phyloP scores from a whole-genome alignment of 306 rosid species.

The Prunus mume region DNA sequence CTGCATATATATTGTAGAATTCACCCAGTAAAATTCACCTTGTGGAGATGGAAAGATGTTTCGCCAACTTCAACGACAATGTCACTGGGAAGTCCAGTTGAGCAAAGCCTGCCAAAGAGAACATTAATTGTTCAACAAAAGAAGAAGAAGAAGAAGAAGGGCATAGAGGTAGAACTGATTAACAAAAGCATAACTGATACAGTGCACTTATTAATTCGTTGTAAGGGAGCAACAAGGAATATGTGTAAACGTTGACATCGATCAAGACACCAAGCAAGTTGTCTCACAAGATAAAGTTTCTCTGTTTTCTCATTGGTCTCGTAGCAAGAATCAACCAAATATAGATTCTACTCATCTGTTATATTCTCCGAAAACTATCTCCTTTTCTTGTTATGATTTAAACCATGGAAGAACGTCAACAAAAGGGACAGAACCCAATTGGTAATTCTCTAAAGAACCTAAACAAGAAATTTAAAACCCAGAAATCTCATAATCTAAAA shows the following conservation, averaged over 20 bases:
- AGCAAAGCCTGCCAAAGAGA: slow-evolving; percentile 62
- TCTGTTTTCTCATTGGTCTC: too few relatives aligned
- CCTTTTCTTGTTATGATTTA: too few relatives aligned
- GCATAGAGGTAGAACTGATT: background rate
- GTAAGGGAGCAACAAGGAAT: background rate
- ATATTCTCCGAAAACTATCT: background rate
- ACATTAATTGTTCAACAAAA: slow-evolving; percentile 2
- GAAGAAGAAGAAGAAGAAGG: background rate
- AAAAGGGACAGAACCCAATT: background rate
- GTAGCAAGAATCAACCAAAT: too few relatives aligned
- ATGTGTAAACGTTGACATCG: background rate
- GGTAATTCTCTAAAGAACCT: background rate
- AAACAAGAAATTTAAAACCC: background rate
- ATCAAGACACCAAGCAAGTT: background rate
- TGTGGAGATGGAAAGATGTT: slow-evolving; percentile 80
- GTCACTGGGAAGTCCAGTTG: slow-evolving; percentile 82
- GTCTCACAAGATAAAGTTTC: background rate
- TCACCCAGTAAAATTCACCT: slow-evolving; percentile 43
- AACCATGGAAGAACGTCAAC: too few relatives aligned
- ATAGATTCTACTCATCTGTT: background rate
- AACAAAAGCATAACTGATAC: background rate
- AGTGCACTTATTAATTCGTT: background rate
- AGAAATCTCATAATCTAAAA: background rate
- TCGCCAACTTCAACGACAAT: slow-evolving; percentile 74
- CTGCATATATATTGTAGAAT: too few relatives aligned